These are phyloP conservation scores for Arabis hirsuta DNA, from an alignment of 345 rosid genomes.

Conservation along the genomic window DNA sequence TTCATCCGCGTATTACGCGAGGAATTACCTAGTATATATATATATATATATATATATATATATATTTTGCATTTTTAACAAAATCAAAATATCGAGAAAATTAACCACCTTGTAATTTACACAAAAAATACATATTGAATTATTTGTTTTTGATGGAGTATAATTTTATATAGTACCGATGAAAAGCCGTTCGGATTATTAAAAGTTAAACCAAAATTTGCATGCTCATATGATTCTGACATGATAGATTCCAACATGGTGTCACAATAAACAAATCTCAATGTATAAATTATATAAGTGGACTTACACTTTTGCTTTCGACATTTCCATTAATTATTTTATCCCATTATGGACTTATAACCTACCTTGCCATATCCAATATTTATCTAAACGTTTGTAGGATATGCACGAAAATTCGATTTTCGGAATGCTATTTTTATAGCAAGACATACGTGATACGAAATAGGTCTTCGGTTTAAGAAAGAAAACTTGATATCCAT, in stretches of 20 bases:
- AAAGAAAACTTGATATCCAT: slow-evolving; percentile 17
- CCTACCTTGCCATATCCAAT: slow-evolving; percentile 19
- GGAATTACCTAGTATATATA: too few species aligned
- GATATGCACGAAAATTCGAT: slow-evolving; percentile 28
- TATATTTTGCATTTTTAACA: neutral
- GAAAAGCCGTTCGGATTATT: neutral
- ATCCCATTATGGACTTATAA: slow-evolving; percentile 25
- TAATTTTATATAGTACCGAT: too few species aligned
- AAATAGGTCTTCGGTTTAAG: slow-evolving; percentile 15
- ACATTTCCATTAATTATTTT: slow-evolving; percentile 16
- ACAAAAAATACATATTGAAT: too few species aligned
- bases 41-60: too few species aligned
- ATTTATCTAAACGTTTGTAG: slow-evolving; percentile 27
- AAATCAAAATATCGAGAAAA: neutral
- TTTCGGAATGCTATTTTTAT: slow-evolving; percentile 15
- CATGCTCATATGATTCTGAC: slow-evolving; percentile 16
- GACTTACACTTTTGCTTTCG: slow-evolving; percentile 35
- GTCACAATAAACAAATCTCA: slow-evolving; percentile 15
- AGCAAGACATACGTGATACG: slow-evolving; percentile 29
- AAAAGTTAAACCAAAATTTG: slow-evolving; percentile 1
- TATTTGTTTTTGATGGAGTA: too few species aligned
- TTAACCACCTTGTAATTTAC: neutral
- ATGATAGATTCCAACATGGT: slow-evolving; percentile 35
- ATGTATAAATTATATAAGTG: slow-evolving; percentile 22
- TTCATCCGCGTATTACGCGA: too few species aligned